These are phyloP conservation scores for Myxozyma udenii DNA, from an alignment of 805 yeast species.

Conservation along the genomic window DNA sequence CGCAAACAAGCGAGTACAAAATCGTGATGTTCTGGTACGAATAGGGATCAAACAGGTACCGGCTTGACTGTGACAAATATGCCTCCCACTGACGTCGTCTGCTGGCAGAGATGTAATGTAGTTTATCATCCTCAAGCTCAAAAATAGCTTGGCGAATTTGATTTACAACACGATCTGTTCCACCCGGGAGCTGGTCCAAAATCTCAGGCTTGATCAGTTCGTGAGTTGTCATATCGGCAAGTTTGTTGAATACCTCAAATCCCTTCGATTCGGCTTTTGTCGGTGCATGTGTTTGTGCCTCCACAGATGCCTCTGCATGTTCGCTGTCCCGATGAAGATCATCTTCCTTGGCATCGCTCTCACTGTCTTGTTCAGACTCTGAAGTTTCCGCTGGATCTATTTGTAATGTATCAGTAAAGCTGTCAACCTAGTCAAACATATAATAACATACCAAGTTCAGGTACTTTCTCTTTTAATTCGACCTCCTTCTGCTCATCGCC, in stretches of 20 bases:
- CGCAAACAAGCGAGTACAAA: constrained; percentile 76
- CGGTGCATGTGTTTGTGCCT: too few relatives aligned
- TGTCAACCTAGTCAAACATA: too few relatives aligned
- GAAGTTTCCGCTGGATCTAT: too few relatives aligned
- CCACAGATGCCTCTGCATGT: too few relatives aligned
- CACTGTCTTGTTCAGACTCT: too few relatives aligned
- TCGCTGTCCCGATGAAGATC: too few relatives aligned
- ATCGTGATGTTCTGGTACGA: constrained; percentile 77
- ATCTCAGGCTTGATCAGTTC: constrained; percentile 18
- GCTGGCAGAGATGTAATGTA: constrained; percentile 32
- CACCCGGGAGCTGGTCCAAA: constrained; percentile 16
- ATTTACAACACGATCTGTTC: constrained; percentile 8
- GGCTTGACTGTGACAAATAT: constrained; percentile 49
- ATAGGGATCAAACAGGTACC: constrained; percentile 59
- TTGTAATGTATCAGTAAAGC: too few relatives aligned
- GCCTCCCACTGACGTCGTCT: constrained; percentile 67
- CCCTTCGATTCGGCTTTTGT: not conserved
- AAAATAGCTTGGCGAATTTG: constrained; percentile 19
- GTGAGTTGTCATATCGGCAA: constrained; percentile 4
- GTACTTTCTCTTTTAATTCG: too few relatives aligned
- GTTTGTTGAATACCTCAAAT: not conserved
- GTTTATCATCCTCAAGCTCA: constrained; percentile 31
- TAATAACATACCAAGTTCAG: too few relatives aligned
- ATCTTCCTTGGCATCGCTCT: too few relatives aligned
- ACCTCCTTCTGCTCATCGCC: too few relatives aligned